A percentile compares a stretch with the other conserved stretches of the same genome.
Evolutionary conservation across 257 asterid species (phyloP).

Genomic region (Nicotiana benthamiana): DNA sequence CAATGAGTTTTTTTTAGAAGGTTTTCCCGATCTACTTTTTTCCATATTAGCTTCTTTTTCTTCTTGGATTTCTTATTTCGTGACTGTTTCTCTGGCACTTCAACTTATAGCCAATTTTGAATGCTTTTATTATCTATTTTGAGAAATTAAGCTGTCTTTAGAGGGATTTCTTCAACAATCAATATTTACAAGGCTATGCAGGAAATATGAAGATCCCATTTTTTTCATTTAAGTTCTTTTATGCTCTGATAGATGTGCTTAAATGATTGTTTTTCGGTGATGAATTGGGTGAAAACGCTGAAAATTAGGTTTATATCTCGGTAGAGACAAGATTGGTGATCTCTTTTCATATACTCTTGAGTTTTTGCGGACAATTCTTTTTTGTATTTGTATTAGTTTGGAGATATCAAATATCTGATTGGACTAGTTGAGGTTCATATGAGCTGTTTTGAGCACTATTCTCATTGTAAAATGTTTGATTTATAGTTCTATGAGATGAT

Average conservation of each 20-base stretch:
- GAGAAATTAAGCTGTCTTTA: not conserved
- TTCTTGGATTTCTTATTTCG: constrained; percentile 1
- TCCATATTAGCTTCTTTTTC: not conserved
- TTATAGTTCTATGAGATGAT: too few relatives aligned
- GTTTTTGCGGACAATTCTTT: too few relatives aligned
- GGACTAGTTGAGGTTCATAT: too few relatives aligned
- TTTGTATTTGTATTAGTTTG: too few relatives aligned
- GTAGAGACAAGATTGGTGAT: too few relatives aligned
- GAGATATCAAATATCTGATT: too few relatives aligned
- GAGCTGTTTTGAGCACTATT: too few relatives aligned
- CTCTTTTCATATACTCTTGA: too few relatives aligned
- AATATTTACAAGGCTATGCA: not conserved
- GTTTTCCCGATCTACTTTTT: not conserved
- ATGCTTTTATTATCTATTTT: not conserved
- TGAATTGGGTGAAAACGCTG: too few relatives aligned
- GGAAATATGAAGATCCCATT: not conserved
- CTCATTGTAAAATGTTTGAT: too few relatives aligned
- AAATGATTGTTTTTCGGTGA: too few relatives aligned
- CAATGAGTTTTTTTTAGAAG: constrained; percentile 6
- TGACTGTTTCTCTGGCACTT: not conserved
- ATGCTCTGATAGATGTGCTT: not conserved
- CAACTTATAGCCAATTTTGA: not conserved
- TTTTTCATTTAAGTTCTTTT: not conserved
- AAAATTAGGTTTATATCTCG: too few relatives aligned
- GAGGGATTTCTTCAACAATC: not conserved